phyloP scores from a whole-genome alignment of 176 grass and related monocot species.

The Aegilops sharonensis region DNA sequence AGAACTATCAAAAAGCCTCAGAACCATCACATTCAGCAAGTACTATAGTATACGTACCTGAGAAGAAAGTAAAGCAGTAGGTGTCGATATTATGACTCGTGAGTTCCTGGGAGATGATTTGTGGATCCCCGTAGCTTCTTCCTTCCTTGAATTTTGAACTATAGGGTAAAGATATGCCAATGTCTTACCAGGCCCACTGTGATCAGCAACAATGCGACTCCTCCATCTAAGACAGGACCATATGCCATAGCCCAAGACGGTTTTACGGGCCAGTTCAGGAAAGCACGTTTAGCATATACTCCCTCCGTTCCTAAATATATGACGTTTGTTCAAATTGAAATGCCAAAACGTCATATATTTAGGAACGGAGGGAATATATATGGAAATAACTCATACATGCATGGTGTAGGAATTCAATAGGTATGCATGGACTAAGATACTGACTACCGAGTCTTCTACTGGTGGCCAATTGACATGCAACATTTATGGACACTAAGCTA shows the following conservation, averaged over 20 bases:
- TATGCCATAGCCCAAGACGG: slow-evolving; percentile 59
- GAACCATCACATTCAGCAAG: not conserved
- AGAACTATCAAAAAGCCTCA: not conserved
- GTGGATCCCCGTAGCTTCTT: slow-evolving; percentile 56
- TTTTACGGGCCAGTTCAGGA: not conserved
- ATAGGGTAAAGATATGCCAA: slow-evolving; percentile 77
- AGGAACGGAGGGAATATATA: too few relatives aligned
- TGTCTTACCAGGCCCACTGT: slow-evolving; percentile 92
- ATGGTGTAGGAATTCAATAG: not conserved
- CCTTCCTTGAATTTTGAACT: slow-evolving; percentile 67
- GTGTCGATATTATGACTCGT: slow-evolving; percentile 70
- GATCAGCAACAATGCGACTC: slow-evolving; percentile 88
- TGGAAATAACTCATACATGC: not conserved
- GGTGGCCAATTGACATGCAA: not conserved
- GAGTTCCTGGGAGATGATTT: slow-evolving; percentile 64
- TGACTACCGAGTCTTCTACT: not conserved
- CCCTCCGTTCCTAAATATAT: too few relatives aligned
- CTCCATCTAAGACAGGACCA: not conserved
- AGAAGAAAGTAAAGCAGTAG: slow-evolving; percentile 85
- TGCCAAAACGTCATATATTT: too few relatives aligned
- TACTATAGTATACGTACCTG: slow-evolving; percentile 47
- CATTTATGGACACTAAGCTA: not conserved
- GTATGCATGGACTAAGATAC: not conserved
- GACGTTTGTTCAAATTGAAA: too few relatives aligned
- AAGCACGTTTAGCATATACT: not conserved